These are phyloP conservation scores for Colletotrichum costaricense DNA, from an alignment of 2,329 filamentous ascomycete species.

Conservation along the genomic window DNA sequence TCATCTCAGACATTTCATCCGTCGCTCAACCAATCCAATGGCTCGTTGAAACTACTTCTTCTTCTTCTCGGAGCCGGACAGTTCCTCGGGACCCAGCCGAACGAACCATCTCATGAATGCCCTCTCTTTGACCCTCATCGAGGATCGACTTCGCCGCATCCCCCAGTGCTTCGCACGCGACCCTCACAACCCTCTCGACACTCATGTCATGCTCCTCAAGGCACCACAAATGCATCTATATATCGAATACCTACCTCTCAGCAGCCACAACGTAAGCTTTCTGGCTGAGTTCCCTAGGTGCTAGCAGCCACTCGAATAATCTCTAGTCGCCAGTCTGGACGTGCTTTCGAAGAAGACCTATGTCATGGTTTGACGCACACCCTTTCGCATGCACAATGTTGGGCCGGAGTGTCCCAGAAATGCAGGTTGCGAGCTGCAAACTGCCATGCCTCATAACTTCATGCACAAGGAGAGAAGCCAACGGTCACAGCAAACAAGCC, in stretches of 20 bases:
- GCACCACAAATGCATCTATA: background rate
- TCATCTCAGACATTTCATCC: slow-evolving; percentile 7
- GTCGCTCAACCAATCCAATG: background rate
- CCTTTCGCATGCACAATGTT: slow-evolving; percentile 11
- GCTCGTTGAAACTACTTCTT: background rate
- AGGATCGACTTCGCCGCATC: background rate
- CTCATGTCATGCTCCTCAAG: background rate
- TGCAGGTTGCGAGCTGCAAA: slow-evolving; percentile 23
- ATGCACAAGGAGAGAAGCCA: background rate
- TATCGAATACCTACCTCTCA: background rate
- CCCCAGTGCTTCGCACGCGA: background rate
- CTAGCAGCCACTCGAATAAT: background rate
- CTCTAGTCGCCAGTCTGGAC: background rate
- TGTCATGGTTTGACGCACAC: slow-evolving; percentile 16
- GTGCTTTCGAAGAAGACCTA: background rate
- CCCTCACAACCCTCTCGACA: background rate
- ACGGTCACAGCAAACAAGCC: background rate
- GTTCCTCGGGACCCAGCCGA: background rate
- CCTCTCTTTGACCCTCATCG: background rate
- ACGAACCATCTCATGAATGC: background rate
- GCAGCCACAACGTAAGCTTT: background rate
- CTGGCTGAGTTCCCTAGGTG: background rate
- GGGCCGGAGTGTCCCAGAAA: slow-evolving; percentile 6
- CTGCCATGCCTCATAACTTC: slow-evolving; percentile 17
- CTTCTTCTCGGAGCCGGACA: background rate